Evolutionary conservation across 116 monocot genomes (phyloP).

Genomic region (Cymodocea nodosa): DNA sequence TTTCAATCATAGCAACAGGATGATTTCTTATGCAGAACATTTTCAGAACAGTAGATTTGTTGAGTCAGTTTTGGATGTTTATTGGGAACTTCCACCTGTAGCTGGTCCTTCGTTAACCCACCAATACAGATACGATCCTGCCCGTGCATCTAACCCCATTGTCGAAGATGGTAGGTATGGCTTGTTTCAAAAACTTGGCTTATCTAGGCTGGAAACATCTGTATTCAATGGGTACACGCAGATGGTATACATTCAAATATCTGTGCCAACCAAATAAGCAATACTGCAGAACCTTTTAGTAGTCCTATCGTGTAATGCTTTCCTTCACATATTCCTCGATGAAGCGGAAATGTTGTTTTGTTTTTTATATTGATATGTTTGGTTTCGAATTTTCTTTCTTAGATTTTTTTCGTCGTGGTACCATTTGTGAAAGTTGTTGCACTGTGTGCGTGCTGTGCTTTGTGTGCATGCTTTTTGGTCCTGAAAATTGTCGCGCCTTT

Average conservation of each 20-base stretch:
- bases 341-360: too few relatives aligned
- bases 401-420: not conserved
- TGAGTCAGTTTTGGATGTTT: constrained; percentile 70
- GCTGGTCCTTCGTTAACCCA: constrained; percentile 86
- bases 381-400: too few relatives aligned
- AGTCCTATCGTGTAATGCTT: too few relatives aligned
- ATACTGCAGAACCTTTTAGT: too few relatives aligned
- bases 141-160: constrained; percentile 64
- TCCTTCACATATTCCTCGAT: too few relatives aligned
- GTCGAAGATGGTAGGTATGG: constrained; percentile 74
- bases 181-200: constrained; percentile 58
- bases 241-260: constrained; percentile 76
- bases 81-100: constrained; percentile 92
- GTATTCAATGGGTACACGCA: constrained; percentile 96
- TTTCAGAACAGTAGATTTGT: constrained; percentile 83
- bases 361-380: too few relatives aligned
- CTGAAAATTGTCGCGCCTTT: too few relatives aligned
- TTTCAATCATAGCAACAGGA: constrained; percentile 78
- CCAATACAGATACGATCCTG: constrained; percentile 92
- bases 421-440: not conserved
- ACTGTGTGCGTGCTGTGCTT: too few relatives aligned
- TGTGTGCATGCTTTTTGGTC: too few relatives aligned
- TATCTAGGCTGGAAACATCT: constrained; percentile 52
- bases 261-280: constrained; percentile 13
- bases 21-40: constrained; percentile 69